A percentile compares a stretch with the other conserved stretches of the same genome.
Conservation (phyloP, 2,329 filamentous ascomycete species). For the Cladosporium austrohemisphaericum region DNA sequence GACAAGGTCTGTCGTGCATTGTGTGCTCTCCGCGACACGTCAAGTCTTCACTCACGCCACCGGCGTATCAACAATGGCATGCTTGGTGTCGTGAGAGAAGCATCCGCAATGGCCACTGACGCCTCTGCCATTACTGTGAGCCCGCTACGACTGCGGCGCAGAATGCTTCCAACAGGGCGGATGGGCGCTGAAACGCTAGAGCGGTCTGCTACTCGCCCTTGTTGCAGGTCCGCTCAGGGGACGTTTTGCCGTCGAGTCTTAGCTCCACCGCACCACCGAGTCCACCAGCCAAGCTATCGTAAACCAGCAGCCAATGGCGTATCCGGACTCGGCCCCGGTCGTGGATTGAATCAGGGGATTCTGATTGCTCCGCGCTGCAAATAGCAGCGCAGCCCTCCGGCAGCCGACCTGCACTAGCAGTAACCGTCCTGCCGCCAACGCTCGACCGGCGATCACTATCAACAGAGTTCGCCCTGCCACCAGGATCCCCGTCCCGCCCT, state of each 20-base stretch:
- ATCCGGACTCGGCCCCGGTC: background rate
- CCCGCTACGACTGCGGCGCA: background rate
- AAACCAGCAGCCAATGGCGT: slow-evolving; percentile 2
- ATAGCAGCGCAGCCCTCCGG: slow-evolving; percentile 9
- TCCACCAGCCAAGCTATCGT: background rate
- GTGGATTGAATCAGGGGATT: slow-evolving; percentile 11
- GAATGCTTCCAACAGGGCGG: background rate
- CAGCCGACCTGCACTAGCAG: slow-evolving; percentile 3
- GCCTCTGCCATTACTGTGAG: background rate
- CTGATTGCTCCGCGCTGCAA: slow-evolving; percentile 9
- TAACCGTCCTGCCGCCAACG: slow-evolving; percentile 11
- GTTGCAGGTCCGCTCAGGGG: slow-evolving; percentile 4
- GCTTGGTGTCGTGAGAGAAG: no score
- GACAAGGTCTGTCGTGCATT: no score
- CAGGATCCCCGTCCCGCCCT: slow-evolving; percentile 7
- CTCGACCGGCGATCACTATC: slow-evolving; percentile 12
- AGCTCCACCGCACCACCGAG: slow-evolving; percentile 6
- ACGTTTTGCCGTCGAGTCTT: slow-evolving; percentile 1
- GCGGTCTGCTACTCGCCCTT: slow-evolving; percentile 2
- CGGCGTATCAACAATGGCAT: no score
- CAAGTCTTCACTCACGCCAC: slow-evolving; percentile 7
- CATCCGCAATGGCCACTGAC: no score
- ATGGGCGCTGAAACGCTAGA: slow-evolving; percentile 3
- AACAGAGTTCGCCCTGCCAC: slow-evolving; percentile 15
- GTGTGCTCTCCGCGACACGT: no score